These are phyloP conservation scores for Trichopus zeylanicus DNA, from an alignment of 116 monocot genomes.

Conservation along the genomic window DNA sequence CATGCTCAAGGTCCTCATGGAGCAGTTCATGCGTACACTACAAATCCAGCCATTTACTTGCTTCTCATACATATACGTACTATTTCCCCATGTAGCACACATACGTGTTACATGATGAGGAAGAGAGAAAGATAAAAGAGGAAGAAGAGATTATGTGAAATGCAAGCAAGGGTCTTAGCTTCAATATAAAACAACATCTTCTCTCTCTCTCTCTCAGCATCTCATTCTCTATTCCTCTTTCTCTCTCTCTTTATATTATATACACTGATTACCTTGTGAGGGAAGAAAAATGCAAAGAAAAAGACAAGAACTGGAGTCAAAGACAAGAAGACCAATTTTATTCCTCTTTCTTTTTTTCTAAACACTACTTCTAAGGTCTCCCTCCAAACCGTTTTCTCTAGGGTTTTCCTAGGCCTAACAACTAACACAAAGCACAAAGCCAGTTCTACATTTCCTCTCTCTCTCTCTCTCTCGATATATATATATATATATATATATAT, in stretches of 20 bases:
- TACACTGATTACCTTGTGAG: conserved; percentile 50
- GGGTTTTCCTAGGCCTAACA: too few species aligned
- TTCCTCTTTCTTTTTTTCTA: conserved; percentile 21
- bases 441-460: too few species aligned
- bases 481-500: too few species aligned
- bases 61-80: too few species aligned
- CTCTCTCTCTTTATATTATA: conserved; percentile 3
- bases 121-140: conserved; percentile 13
- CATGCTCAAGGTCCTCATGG: not conserved
- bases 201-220: not conserved
- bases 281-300: conserved; percentile 78
- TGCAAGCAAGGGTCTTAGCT: conserved; percentile 68
- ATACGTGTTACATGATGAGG: not conserved
- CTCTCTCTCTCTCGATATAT: too few species aligned
- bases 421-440: too few species aligned
- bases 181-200: conserved; percentile 44
- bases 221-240: too few species aligned
- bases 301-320: conserved; percentile 81
- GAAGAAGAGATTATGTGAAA: conserved; percentile 45
- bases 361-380: too few species aligned
- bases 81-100: not conserved
- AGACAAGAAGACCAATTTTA: conserved; percentile 49
- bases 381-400: too few species aligned
- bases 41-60: not conserved
- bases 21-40: not conserved